Evolutionary conservation across 495 filamentous ascomycete species (phyloP), one percentile per base, ranked within the genome.

Genomic region (Jackrogersella multiformis): DNA sequence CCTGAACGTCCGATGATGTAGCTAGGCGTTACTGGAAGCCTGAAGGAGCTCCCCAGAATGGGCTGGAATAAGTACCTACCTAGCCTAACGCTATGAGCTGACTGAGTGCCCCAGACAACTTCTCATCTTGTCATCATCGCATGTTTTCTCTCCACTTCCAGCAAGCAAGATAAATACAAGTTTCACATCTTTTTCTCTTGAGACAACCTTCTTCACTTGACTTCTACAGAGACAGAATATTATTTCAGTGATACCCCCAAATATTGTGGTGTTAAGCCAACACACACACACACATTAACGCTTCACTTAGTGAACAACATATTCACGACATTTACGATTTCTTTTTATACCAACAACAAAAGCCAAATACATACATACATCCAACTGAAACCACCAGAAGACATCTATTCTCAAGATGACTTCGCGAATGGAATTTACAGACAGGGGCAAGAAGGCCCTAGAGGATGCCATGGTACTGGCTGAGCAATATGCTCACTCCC

Each of bases 401-500:
- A 21, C 32, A 45, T 41, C 54, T n/a, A n/a, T 21, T 39, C 13
- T 30, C 74, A 80, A 49, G 7, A 86, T 86, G 84, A 78, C 74
- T 70, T 78, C 82, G 28, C 79, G 82, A 32, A 89, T 91, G 87
- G 88, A 96, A 71, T 96, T 96, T 73, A 99, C 95, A 61, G 95
- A 98, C 74, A 84, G 92, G 79, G 95, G 91, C 52, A 89, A 92
- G 76, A 90, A 93, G 80, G 89, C 95, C 68, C 79, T 99, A 74
- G 86, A 89, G 61, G 95, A 97, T 77, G 90, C 94, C 74, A 90
- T 91, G 79, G 82, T 83, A 36, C 84, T 97, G 57, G 92, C 94
- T 53, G 86, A 91, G 73, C 87, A 93, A 81, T 94, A 97, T 70
- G 87, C 89, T 5, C 95, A 98, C 80, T 87, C 92, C 9, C 95